phyloP scores from a whole-genome alignment of 225 moss, liverwort and hornwort species.

The Polytrichum formosum region DNA sequence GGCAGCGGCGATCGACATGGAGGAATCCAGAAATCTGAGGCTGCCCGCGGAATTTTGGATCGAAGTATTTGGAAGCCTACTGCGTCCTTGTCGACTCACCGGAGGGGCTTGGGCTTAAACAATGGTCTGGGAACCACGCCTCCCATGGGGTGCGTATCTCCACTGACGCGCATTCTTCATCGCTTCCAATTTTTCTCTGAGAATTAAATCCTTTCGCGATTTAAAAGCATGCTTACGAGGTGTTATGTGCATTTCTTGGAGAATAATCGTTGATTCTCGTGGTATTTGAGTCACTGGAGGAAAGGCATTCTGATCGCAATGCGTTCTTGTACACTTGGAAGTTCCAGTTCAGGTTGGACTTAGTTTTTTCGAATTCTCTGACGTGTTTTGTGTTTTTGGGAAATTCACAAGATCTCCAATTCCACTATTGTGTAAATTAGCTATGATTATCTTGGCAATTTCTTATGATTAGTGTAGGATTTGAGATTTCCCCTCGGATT shows the following conservation, averaged over 20 bases:
- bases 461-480: no score
- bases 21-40: not conserved
- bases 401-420: no score
- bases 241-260: no score
- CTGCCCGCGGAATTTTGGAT: not conserved
- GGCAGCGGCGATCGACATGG: not conserved
- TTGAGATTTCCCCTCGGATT: no score
- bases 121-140: slow-evolving; percentile 73
- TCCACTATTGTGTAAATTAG: no score
- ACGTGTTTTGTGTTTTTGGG: no score
- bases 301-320: not conserved
- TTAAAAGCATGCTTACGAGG: no score
- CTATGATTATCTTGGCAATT: no score
- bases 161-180: not conserved
- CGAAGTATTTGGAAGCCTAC: slow-evolving; percentile 8
- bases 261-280: not conserved
- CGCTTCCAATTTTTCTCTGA: not conserved
- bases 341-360: no score
- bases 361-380: no score
- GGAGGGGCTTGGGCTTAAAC: slow-evolving; percentile 25
- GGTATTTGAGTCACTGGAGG: slow-evolving; percentile 3
- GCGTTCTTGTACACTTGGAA: slow-evolving; percentile 4
- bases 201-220: not conserved
- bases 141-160: slow-evolving; percentile 65
- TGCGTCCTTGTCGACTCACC: slow-evolving; percentile 4